Evolutionary conservation across 306 rosid species (phyloP), one percentile per base, ranked within the genome.

Genomic region (Rosa chinensis): DNA sequence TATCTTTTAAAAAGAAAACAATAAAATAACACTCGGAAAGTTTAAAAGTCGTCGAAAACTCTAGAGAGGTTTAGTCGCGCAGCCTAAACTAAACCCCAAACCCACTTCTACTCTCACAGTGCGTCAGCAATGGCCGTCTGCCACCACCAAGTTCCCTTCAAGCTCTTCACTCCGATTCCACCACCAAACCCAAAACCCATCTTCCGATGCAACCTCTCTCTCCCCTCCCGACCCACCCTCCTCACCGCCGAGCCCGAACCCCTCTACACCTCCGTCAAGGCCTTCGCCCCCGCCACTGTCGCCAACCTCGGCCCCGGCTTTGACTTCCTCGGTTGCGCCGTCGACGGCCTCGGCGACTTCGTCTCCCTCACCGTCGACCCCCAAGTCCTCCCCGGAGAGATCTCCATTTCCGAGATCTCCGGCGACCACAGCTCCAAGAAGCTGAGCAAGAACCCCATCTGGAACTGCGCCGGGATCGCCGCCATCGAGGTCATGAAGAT

Each of bases 261-360:
- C 4, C 58, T 90, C 4, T 87, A 39, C 84, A 49, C 86, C 32
- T 85, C 93, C 21, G 92, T 90, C 8, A 86, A 88, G 80, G 70
- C 96, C 64, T 95, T 95, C 74, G 96, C 98, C 8, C 99, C 99
- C 0, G 93, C 99, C 14, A 92, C 97, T 0, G 85, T 95, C 0
- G 97, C 99, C 11, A 90, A 92, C 71, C 93, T 92, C 20, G 99
- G 99, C 21, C 96, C 98, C 0, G 98, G 99, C 10, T 95, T 91
- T 53, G 98, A 95, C 83, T 92, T 92, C 83, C 89, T 95, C 0
- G 97, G 99, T 3, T 92, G 94, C 77, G 97, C 97, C 12, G 91
- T 95, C 4, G 94, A 95, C 10, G 93, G 96, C 8, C 78, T 95
- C 0, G 96, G 98, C 1, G 98, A 92, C 84, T 84, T 73, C 2